Evolutionary conservation across 1,284 basidiomycete species (phyloP).

Genomic region (Malassezia slooffiae): DNA sequence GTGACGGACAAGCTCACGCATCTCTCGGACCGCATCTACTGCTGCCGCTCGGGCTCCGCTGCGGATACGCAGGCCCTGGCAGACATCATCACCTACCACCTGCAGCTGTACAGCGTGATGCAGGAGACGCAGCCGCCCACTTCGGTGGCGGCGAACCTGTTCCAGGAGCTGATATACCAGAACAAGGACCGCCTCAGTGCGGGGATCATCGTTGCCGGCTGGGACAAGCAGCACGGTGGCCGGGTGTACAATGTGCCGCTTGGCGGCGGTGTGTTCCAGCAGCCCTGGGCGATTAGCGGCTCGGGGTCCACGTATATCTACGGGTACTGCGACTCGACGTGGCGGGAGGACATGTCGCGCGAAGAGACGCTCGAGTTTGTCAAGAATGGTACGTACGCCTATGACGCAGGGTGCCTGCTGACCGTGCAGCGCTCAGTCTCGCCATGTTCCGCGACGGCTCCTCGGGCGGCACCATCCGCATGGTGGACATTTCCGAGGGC

Average conservation of each 20-base stretch:
- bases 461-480: constrained; percentile 90
- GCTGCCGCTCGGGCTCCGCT: constrained; percentile 93
- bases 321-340: constrained; percentile 98
- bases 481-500: constrained; percentile 89
- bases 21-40: constrained; percentile 95
- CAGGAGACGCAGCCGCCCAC: constrained; percentile 65
- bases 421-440: constrained; percentile 61
- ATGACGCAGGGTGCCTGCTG: background rate
- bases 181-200: constrained; percentile 76
- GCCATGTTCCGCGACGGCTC: constrained; percentile 98
- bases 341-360: constrained; percentile 77
- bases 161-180: constrained; percentile 82
- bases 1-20: constrained; percentile 97
- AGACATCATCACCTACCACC: constrained; percentile 76
- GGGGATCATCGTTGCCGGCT: constrained; percentile 95
- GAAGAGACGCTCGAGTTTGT: constrained; percentile 90
- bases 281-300: constrained; percentile 48
- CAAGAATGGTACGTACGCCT: constrained; percentile 57
- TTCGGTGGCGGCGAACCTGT: constrained; percentile 67
- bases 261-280: constrained; percentile 39
- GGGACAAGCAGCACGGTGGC: constrained; percentile 86
- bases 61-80: constrained; percentile 94
- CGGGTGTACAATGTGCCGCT: constrained; percentile 72
- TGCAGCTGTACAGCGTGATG: constrained; percentile 73
- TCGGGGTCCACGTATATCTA: constrained; percentile 97